Conservation (phyloP, 1,284 basidiomycete genomes). For the Cutaneotrichosporon sp. region DNA sequence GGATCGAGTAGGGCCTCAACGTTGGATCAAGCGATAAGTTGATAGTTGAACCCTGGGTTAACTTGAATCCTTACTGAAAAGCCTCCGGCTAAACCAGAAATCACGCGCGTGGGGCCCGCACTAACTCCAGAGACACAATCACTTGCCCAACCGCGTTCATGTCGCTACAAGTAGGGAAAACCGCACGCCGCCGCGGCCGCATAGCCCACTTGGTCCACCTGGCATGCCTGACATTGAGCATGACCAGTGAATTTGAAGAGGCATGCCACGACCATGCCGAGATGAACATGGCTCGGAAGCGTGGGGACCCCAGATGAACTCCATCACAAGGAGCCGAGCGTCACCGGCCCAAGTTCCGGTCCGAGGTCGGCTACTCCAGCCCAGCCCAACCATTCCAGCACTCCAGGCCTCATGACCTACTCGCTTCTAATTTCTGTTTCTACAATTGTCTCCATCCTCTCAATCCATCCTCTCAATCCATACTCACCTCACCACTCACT, state of each 20-base stretch:
- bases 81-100: background rate
- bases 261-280: background rate
- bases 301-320: background rate
- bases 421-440: background rate
- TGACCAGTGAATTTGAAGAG: background rate
- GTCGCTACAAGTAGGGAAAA: too few relatives aligned
- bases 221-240: too few relatives aligned
- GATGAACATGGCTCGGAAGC: background rate
- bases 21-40: background rate
- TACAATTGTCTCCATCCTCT: background rate
- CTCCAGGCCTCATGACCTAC: background rate
- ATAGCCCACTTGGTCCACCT: background rate
- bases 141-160: too few relatives aligned
- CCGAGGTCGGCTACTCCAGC: slow-evolving; percentile 11
- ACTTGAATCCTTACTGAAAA: background rate
- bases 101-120: background rate
- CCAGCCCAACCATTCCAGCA: background rate
- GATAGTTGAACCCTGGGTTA: background rate
- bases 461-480: background rate
- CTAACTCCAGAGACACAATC: background rate
- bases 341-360: slow-evolving; percentile 11
- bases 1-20: background rate
- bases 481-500: background rate
- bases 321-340: background rate
- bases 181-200: background rate